These are phyloP conservation scores for Ascocoryne sarcoides DNA, from an alignment of 2,329 filamentous ascomycete genomes.

Conservation along the genomic window DNA sequence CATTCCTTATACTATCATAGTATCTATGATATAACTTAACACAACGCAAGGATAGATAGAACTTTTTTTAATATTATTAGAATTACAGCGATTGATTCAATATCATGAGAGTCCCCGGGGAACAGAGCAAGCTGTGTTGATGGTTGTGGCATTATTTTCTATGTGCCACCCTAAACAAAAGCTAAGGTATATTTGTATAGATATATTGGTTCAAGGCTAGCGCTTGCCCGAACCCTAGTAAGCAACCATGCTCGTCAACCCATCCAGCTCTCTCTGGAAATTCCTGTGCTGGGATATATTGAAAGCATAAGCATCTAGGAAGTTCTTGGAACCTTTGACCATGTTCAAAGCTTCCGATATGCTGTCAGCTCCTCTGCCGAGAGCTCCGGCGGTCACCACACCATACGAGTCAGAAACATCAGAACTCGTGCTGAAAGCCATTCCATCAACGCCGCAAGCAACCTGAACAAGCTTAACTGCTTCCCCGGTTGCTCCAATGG, in stretches of 20 bases:
- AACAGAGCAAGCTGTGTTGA: no score
- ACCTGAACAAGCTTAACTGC: slow-evolving; percentile 54
- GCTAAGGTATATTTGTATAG: no score
- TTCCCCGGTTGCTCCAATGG: slow-evolving; percentile 68
- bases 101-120: no score
- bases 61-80: no score
- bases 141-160: no score
- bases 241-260: slow-evolving; percentile 56
- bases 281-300: slow-evolving; percentile 65
- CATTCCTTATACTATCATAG: no score
- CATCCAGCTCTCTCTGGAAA: slow-evolving; percentile 65
- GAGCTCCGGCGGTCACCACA: slow-evolving; percentile 57
- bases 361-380: slow-evolving; percentile 39
- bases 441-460: slow-evolving; percentile 35
- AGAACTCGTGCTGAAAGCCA: slow-evolving; percentile 34
- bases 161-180: no score
- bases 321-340: slow-evolving; percentile 57
- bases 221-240: no score
- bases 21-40: no score
- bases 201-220: no score
- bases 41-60: no score
- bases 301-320: slow-evolving; percentile 62
- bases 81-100: no score
- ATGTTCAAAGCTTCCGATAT: slow-evolving; percentile 55
- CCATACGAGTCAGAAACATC: slow-evolving; percentile 62